Evolutionary conservation across 2,329 filamentous ascomycete genomes (phyloP).

Genomic region (Podosphaera fusca): DNA sequence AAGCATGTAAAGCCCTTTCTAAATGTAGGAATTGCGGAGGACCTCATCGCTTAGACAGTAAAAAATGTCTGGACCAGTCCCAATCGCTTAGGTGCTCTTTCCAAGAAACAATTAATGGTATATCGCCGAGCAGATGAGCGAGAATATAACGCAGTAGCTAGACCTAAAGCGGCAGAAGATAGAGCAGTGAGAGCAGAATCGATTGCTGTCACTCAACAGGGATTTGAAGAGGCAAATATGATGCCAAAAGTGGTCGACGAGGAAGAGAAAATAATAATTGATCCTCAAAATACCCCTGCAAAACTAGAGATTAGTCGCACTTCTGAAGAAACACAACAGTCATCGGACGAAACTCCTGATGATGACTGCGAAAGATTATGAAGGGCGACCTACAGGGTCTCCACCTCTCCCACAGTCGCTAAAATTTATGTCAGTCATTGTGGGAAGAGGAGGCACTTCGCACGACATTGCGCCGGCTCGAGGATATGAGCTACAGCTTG

Average conservation of each 20-base stretch:
- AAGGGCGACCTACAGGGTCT: no score
- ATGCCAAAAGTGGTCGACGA: no score
- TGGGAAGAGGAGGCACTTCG: neutral
- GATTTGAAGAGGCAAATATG: no score
- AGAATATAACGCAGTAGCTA: neutral
- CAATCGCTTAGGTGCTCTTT: neutral
- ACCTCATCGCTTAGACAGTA: neutral
- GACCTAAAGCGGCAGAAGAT: neutral
- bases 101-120: neutral
- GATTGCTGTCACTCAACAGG: no score
- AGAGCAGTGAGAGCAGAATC: neutral
- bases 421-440: no score
- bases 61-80: neutral
- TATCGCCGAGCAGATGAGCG: no score
- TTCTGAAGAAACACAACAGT: neutral
- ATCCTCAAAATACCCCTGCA: neutral
- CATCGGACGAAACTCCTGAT: neutral
- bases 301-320: neutral
- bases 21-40: neutral
- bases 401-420: no score
- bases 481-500: neutral
- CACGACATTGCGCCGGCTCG: neutral
- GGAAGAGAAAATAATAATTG: neutral
- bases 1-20: neutral
- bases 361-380: neutral